These are phyloP conservation scores for Leccinum imitatum DNA, from an alignment of 768 basidiomycete species.

Conservation along the genomic window DNA sequence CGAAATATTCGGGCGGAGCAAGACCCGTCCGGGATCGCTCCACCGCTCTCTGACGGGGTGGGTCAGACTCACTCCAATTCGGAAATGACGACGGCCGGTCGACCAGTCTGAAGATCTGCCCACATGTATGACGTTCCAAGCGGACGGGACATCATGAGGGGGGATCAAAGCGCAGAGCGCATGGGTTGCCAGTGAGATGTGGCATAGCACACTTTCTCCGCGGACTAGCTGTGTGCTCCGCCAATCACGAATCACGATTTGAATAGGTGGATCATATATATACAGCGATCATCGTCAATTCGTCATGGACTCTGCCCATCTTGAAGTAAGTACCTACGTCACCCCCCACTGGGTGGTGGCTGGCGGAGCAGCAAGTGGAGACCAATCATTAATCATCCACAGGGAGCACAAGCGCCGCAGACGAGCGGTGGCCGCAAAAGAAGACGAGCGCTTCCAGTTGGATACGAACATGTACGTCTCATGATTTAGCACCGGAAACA, in stretches of 20 bases:
- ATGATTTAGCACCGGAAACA: background rate
- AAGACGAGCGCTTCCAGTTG: background rate
- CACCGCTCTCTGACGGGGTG: background rate
- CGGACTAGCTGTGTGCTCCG: background rate
- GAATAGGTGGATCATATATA: background rate
- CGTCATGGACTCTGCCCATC: background rate
- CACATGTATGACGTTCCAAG: background rate
- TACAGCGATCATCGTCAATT: background rate
- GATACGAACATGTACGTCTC: background rate
- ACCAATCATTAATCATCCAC: background rate
- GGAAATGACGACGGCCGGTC: background rate
- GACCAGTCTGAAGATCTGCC: background rate
- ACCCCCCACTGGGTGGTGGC: background rate
- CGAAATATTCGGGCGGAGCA: background rate
- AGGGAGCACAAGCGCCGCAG: background rate
- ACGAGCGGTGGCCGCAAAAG: background rate
- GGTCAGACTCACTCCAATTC: background rate
- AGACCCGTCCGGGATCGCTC: background rate
- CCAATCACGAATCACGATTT: conserved; percentile 4
- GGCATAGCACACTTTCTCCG: background rate
- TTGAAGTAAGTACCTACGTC: background rate
- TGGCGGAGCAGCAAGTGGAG: background rate
- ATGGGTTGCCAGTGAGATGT: background rate
- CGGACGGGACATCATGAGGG: background rate
- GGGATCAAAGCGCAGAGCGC: background rate